These are phyloP conservation scores for Cutaneotrichosporon cutaneum DNA, from an alignment of 1,284 basidiomycete species.

Conservation along the genomic window DNA sequence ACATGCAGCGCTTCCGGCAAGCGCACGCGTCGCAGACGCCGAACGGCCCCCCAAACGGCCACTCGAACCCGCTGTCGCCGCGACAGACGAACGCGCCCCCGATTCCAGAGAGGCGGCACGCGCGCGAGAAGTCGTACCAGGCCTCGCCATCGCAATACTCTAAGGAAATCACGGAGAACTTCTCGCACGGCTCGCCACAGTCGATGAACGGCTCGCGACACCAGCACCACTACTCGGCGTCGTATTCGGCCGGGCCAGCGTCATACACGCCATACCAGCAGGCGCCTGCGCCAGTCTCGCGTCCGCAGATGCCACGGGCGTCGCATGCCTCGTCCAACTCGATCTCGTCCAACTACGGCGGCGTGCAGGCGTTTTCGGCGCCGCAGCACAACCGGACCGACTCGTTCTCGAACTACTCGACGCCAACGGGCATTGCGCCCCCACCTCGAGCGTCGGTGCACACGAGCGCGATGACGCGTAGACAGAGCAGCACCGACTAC, in stretches of 20 bases:
- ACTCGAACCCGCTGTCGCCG: constrained; percentile 2
- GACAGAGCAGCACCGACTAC: constrained; percentile 66
- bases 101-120: constrained; percentile 10
- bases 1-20: constrained; percentile 3
- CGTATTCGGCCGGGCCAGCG: constrained; percentile 7
- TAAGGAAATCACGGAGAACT: constrained; percentile 47
- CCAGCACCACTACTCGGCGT: constrained; percentile 20
- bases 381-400: constrained; percentile 10
- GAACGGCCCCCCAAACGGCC: constrained; percentile 5
- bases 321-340: constrained; percentile 28
- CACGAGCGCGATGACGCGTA: constrained; percentile 63
- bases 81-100: neutral
- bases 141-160: constrained; percentile 40
- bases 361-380: neutral
- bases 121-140: constrained; percentile 43
- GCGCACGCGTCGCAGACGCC: neutral
- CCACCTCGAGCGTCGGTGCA: constrained; percentile 72
- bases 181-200: constrained; percentile 38
- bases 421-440: constrained; percentile 55
- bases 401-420: constrained; percentile 32
- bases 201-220: constrained; percentile 44
- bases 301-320: constrained; percentile 8
- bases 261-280: constrained; percentile 17
- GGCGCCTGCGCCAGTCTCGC: constrained; percentile 11
- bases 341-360: constrained; percentile 17